Conservation (phyloP, 2,329 filamentous ascomycete genomes). For the Penicillium digitatum region DNA sequence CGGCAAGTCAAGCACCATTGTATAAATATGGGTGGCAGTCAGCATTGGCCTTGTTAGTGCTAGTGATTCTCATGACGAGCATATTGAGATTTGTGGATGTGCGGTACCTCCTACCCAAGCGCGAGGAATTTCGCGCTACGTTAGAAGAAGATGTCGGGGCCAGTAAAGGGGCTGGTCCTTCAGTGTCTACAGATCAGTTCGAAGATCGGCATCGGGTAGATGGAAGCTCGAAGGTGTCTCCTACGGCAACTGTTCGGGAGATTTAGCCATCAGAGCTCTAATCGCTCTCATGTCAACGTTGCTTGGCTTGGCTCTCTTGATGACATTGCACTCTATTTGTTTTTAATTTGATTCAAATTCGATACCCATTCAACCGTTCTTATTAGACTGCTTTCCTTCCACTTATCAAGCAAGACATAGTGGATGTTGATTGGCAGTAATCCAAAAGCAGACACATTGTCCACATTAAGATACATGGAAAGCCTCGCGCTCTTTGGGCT, state of each 20-base stretch:
- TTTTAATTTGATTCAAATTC: background rate
- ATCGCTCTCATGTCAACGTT: background rate
- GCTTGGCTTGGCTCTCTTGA: background rate
- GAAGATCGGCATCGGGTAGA: background rate
- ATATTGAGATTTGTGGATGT: constrained; percentile 46
- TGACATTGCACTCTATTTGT: too few relatives aligned
- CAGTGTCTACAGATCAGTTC: background rate
- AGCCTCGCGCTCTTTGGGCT: constrained; percentile 14
- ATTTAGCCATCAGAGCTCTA: background rate
- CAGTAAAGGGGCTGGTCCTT: constrained; percentile 7
- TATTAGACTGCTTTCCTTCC: background rate
- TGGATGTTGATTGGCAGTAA: background rate
- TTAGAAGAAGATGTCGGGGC: constrained; percentile 13
- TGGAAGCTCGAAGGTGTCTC: background rate
- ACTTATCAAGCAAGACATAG: background rate
- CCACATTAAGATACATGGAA: background rate
- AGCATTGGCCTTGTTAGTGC: constrained; percentile 43
- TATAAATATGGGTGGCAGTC: constrained; percentile 51
- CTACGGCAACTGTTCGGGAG: background rate
- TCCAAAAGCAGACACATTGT: background rate
- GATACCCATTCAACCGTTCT: background rate
- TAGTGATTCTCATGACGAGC: constrained; percentile 48
- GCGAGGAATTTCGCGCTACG: constrained; percentile 16
- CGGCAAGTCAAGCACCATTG: constrained; percentile 49
- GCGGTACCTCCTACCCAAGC: constrained; percentile 34